Conservation (phyloP, 1,284 basidiomycete species). For the Schizophyllum commune region DNA sequence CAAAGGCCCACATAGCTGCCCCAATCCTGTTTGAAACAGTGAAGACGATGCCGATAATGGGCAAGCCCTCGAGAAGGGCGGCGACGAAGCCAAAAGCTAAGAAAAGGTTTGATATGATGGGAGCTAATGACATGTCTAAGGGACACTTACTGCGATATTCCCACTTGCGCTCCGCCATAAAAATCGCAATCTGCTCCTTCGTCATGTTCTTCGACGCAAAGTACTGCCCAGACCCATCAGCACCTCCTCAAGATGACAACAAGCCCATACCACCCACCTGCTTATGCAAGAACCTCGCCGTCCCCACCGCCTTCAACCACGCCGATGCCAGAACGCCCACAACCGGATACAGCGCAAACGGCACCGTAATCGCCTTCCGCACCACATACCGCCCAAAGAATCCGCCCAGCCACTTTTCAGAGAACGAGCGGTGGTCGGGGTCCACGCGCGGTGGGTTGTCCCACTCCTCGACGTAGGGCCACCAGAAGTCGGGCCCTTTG, state of each 20-base stretch:
- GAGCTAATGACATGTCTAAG: neutral
- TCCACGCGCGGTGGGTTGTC: constrained; percentile 49
- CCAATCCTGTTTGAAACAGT: constrained; percentile 81
- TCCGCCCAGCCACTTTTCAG: constrained; percentile 37
- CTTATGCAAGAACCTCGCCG: constrained; percentile 62
- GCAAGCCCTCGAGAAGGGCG: constrained; percentile 69
- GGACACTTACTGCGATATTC: constrained; percentile 60
- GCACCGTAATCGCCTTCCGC: constrained; percentile 40
- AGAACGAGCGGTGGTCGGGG: constrained; percentile 21
- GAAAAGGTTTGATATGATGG: too few relatives aligned
- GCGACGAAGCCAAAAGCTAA: constrained; percentile 80
- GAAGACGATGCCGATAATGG: constrained; percentile 73
- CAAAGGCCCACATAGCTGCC: constrained; percentile 87
- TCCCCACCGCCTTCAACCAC: constrained; percentile 60
- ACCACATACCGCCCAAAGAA: constrained; percentile 46
- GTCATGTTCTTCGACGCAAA: constrained; percentile 80
- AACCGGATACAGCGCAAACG: constrained; percentile 66
- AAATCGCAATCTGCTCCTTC: constrained; percentile 54
- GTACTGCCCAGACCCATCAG: constrained; percentile 39
- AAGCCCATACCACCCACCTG: constrained; percentile 48
- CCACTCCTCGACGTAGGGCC: constrained; percentile 85
- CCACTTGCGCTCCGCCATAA: constrained; percentile 84
- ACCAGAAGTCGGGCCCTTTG: constrained; percentile 80
- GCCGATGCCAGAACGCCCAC: constrained; percentile 60
- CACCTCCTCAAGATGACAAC: neutral